Base-by-base conservation (phyloP, 805 yeast species). In the Yamadazyma ubonensis region DNA sequence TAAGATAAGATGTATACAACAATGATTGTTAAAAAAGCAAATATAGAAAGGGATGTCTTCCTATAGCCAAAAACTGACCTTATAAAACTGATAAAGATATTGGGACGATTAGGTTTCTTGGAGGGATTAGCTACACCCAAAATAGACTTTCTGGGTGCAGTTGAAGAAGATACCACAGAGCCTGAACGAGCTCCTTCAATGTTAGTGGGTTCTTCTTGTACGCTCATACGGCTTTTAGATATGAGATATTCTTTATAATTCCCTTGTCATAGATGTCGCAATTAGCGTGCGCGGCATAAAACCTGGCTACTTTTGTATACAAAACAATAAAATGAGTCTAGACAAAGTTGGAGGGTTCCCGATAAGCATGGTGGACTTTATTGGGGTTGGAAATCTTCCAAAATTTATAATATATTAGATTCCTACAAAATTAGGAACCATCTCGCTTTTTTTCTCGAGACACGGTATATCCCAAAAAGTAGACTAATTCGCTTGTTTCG, bases 11-110 rank as follows among this genome's bases (percentile, higher is more conserved):
- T 29, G 6, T 75, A 58, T 2, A 79, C 67, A 4, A 59, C 38
- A 0, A 72, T 38, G 37, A 76, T 69, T 0, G 86, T 71, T 6
- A 76, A 21, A 1, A 77, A 55, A 5, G 79, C 74, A 37, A 82
- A 56, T 3, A 80, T 48, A 6, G 88, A 78, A 32, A 84, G 67
- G 1, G 86, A 72, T 0, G 90, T 83, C 60, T 84, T 84, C 45
- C 91, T 62, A 63, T 83, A 84, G n/a, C 84, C 80, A 56, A 83
- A 79, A 0, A 75, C 58, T 5, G 81, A 68, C 39, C 82, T 39
- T 19, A 66, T 32, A 27, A 51, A 46, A 22, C 57, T 49, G 8
- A 63, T 51, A 44, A 67, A 49, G 9, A 54, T 29, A 39, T 53
- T 54, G 6, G 58, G 52, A 18, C 33, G 16, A 6, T 33, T n/a